Evolutionary conservation across 495 filamentous ascomycete genomes (phyloP).

Genomic region (Aspergillus sparsus): DNA sequence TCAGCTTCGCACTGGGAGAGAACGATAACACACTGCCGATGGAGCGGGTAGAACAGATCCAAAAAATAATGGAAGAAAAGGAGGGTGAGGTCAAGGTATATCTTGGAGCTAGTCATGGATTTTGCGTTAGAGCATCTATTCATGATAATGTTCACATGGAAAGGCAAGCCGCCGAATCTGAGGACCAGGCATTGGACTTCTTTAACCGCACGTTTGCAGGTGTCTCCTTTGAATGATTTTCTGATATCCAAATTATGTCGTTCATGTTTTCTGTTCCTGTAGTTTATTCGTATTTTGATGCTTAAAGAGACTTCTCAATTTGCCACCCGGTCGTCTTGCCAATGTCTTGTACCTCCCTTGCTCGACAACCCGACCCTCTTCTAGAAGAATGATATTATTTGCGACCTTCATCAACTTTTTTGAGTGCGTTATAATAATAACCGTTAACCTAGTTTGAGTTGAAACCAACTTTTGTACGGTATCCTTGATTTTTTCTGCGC

Average conservation of each 20-base stretch:
- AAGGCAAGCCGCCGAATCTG: slow-evolving; percentile 44
- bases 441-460: slow-evolving; percentile 40
- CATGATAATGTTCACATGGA: slow-evolving; percentile 40
- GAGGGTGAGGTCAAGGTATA: slow-evolving; percentile 54
- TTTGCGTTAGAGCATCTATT: slow-evolving; percentile 55
- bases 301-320: slow-evolving; percentile 40
- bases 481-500: slow-evolving; percentile 64
- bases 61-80: slow-evolving; percentile 34
- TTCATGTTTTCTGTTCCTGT: background rate
- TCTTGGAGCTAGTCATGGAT: slow-evolving; percentile 60
- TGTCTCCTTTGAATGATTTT: slow-evolving; percentile 4
- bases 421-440: slow-evolving; percentile 75
- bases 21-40: slow-evolving; percentile 36
- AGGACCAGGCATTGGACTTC: slow-evolving; percentile 58
- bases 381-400: slow-evolving; percentile 68
- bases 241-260: background rate
- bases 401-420: slow-evolving; percentile 82
- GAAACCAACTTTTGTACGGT: slow-evolving; percentile 55
- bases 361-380: slow-evolving; percentile 67
- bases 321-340: slow-evolving; percentile 37
- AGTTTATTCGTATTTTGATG: slow-evolving; percentile 8
- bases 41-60: slow-evolving; percentile 32
- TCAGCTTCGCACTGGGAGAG: slow-evolving; percentile 58
- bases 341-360: slow-evolving; percentile 62
- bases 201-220: slow-evolving; percentile 43